Evolutionary conservation across 257 asterid species (phyloP).

Genomic region (Gardenia jasminoides): DNA sequence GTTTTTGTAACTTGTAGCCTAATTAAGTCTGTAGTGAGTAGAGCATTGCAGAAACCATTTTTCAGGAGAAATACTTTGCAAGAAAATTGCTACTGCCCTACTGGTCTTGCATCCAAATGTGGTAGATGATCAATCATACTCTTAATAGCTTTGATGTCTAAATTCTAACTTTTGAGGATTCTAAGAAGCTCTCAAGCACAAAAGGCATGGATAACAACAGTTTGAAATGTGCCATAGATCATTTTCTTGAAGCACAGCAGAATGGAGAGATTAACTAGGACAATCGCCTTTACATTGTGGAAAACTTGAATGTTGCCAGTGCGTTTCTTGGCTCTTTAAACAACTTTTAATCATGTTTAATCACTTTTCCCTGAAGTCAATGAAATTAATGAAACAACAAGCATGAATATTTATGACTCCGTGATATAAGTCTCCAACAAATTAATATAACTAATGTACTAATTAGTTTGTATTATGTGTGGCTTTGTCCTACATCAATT

Average conservation of each 20-base stretch:
- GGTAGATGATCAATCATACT: not conserved
- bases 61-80: too few species aligned
- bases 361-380: too few species aligned
- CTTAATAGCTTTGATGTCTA: not conserved
- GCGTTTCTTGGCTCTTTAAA: not conserved
- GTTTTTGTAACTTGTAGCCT: too few species aligned
- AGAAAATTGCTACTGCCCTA: too few species aligned
- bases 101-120: not conserved
- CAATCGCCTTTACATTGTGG: constrained; percentile 83
- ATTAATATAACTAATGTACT: too few species aligned
- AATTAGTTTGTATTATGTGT: too few species aligned
- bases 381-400: not conserved
- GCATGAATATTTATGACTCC: too few species aligned
- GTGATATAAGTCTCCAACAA: too few species aligned
- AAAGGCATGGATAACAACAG: constrained; percentile 38
- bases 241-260: constrained; percentile 75
- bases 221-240: constrained; percentile 77
- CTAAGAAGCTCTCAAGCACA: constrained; percentile 60
- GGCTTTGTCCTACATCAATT: too few species aligned
- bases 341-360: not conserved
- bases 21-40: too few species aligned
- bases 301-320: constrained; percentile 91
- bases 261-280: constrained; percentile 93
- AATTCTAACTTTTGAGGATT: not conserved
- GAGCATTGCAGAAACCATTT: too few species aligned